Base-by-base conservation (phyloP, 2,329 filamentous ascomycete species). In the Scedosporium apiospermum region DNA sequence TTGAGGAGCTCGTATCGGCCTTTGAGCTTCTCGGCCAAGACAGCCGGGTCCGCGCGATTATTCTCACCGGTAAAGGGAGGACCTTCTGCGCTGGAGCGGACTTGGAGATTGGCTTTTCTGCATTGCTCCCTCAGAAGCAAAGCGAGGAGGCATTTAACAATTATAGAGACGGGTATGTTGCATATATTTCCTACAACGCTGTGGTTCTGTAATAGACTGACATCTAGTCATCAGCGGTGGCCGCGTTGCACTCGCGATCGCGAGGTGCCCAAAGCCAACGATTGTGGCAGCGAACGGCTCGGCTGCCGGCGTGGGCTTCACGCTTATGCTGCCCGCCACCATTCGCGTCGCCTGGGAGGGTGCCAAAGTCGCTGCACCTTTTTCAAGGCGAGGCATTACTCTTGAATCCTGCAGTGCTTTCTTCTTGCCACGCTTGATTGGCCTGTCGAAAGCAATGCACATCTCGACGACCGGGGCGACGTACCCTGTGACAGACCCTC, bases 201-300 rank as follows among this genome's bases (percentile, higher is more conserved):
- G n/a, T 34, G 62, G n/a, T 49, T 60, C 1, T 57, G 53, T 3
- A 75, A 63, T 71, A 73, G 9, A 73, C 76, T 63, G 79, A 82
- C 66, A 68, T 69, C 38, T 66, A 67, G 57, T 65, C 67, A n/a
- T 21, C 12, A 60, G 57, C 42, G 57, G 61, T 2, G 61, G 74
- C 76, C 3, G 88, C 87, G 1, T 88, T 90, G 82, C 0, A 74
- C 91, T 38, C 85, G 83, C 62, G 84, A 89, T 66, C 79, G 88
- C 30, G 72, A 74, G 5, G 88, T 64, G 88, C 59, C 85, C 84
- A 73, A 93, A 93, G 70, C 90, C 90, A 4, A 80, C 93, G 62
- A 82, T 93, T 34, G 88, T 86, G 1, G 90, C 90, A 1, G 87
- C 93, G 21, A 90, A 92, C 69, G 90, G 90, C 6, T 77, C 89